These are phyloP conservation scores for Albatrellus sp. DNA, from an alignment of 1,284 basidiomycete species.

Conservation along the genomic window DNA sequence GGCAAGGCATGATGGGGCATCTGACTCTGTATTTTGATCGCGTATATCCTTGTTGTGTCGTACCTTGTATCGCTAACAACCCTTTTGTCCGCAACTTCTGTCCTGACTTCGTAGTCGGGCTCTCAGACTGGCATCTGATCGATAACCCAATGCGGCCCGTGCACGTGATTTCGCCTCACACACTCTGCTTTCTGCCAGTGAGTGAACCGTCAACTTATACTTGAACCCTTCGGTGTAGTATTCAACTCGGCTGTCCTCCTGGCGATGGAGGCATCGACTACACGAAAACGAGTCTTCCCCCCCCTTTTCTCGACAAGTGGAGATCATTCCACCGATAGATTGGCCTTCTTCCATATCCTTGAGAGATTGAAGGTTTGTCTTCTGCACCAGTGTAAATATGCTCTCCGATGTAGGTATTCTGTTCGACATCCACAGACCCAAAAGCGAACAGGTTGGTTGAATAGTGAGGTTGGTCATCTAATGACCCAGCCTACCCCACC, in stretches of 20 bases:
- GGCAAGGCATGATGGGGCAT: slow-evolving; percentile 12
- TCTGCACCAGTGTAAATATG: neutral
- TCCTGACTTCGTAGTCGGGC: too few relatives aligned
- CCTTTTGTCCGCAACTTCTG: neutral
- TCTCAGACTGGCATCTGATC: too few relatives aligned
- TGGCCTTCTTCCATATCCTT: slow-evolving; percentile 83
- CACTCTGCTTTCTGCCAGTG: too few relatives aligned
- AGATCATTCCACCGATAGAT: slow-evolving; percentile 47
- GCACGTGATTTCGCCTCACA: too few relatives aligned
- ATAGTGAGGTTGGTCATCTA: slow-evolving; percentile 45
- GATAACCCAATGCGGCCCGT: too few relatives aligned
- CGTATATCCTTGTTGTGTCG: neutral
- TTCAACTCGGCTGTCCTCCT: too few relatives aligned
- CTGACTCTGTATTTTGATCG: neutral
- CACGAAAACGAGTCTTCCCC: slow-evolving; percentile 28
- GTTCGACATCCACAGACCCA: slow-evolving; percentile 48
- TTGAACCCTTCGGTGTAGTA: too few relatives aligned
- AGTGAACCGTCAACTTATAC: too few relatives aligned
- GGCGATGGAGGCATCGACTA: too few relatives aligned
- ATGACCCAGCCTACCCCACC: neutral
- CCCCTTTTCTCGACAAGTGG: slow-evolving; percentile 46
- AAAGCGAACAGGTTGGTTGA: slow-evolving; percentile 90
- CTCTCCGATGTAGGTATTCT: neutral
- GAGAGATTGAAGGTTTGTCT: slow-evolving; percentile 70
- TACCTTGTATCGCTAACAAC: slow-evolving; percentile 1